Evolutionary conservation across 345 rosid genomes (phyloP).

Genomic region (Sonneratia alba): DNA sequence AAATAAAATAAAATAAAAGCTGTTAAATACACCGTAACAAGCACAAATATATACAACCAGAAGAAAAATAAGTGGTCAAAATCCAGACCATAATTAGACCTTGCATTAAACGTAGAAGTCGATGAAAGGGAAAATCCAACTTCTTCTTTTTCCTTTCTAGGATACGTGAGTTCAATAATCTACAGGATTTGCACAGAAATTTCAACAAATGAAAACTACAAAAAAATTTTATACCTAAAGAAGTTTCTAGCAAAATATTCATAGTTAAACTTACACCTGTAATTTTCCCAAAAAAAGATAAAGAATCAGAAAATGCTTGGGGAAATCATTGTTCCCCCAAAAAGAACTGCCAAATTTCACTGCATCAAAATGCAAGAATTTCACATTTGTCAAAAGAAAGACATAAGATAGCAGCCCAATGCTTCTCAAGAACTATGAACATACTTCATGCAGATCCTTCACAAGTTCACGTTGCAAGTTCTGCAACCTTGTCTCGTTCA

Average conservation of each 20-base stretch:
- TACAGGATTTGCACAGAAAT: not conserved
- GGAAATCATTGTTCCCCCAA: not conserved
- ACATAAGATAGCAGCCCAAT: not conserved
- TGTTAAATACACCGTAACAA: not conserved
- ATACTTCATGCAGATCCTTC: conserved; percentile 80
- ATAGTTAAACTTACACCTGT: not conserved
- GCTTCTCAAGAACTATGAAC: conserved; percentile 9
- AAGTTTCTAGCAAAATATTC: not conserved
- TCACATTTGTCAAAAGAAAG: not conserved
- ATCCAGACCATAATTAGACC: not conserved
- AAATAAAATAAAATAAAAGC: conserved; percentile 10
- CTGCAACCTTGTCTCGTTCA: conserved; percentile 89
- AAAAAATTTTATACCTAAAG: not conserved
- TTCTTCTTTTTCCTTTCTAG: not conserved
- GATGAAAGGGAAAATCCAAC: not conserved
- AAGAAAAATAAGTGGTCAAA: not conserved
- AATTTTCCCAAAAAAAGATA: not conserved
- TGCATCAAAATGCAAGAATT: not conserved
- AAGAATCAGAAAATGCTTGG: not conserved
- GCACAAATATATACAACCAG: not conserved
- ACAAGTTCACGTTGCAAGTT: conserved; percentile 88
- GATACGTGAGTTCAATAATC: no score
- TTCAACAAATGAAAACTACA: not conserved
- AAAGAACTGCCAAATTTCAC: not conserved
- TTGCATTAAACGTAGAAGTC: not conserved